Evolutionary conservation across 2,329 filamentous ascomycete genomes (phyloP), one percentile per base, ranked within the genome.

Genomic region (Aspergillus quadrilineatus): DNA sequence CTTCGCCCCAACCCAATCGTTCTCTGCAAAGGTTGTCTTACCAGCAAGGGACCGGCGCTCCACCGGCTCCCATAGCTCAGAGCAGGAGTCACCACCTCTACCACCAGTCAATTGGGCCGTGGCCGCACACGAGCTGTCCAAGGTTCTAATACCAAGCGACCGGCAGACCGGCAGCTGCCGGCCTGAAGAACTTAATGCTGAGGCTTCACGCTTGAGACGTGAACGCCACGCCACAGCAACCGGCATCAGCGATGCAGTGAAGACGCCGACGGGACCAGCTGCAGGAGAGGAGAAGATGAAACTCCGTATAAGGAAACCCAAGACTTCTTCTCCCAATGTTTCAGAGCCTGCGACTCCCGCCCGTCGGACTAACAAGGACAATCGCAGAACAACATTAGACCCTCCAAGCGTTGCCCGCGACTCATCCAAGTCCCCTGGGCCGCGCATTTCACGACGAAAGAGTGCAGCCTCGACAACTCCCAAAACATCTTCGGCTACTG

Each of bases 1-100:
- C 73, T 91, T 86, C 2, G 90, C 92, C 1, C 90, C 92, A 0
- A 97, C 93, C 0, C 89, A 93, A 60, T 89, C 93, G 0, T 97
- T 91, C 42, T 85, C 86, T 1, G 90, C 91, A 26, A 96, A 90
- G 73, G 86, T 90, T 9, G 81, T 89, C 0, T 83, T 89, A 45
- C 83, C 87, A 1, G 77, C 85, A 7, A 88, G 85, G 59, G 78
- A 89, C 60, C 69, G 72, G 12, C 71, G 62, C 50, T 69, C 66
- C 5, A 64, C 63, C 9, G 64, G 66, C 15, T 69, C 65, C n/a
- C 60, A 65, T 82, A 87, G 57, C 49, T 44, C 60, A 1, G 70
- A 72, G 9, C 62, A 65, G 2, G 66, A 66, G 30, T 85, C 86
- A 3, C 87, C 88, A 0, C 89, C 90, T 7, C 84, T 88, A 1